A percentile compares a stretch with the other conserved stretches of the same genome.
phyloP scores from a whole-genome alignment of 2,329 filamentous ascomycete species.

The Annulohypoxylon truncatum region DNA sequence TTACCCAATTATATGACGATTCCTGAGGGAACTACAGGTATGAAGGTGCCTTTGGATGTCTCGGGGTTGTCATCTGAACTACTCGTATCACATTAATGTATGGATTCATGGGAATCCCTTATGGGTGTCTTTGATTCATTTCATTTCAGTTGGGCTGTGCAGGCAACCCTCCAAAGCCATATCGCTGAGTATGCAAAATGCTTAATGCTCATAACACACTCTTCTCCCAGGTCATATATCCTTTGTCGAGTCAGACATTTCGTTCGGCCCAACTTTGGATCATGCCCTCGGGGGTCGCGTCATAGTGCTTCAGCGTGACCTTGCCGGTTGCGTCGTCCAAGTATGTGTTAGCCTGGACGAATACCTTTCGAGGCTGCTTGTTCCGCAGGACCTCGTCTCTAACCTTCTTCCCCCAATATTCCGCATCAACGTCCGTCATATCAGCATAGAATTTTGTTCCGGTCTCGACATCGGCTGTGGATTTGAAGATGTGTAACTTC shows the following conservation, averaged over 20 bases:
- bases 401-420: constrained; percentile 86
- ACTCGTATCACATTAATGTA: neutral
- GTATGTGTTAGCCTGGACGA: constrained; percentile 92
- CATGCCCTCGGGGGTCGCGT: constrained; percentile 82
- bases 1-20: neutral
- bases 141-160: neutral
- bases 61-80: too few species aligned
- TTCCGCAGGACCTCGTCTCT: constrained; percentile 79
- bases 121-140: neutral
- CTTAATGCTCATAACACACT: constrained; percentile 16
- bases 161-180: neutral
- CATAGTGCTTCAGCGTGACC: constrained; percentile 86
- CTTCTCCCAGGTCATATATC: neutral
- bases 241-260: constrained; percentile 52
- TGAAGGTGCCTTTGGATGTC: too few species aligned
- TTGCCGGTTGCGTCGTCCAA: constrained; percentile 74
- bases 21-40: neutral
- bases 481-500: constrained; percentile 93
- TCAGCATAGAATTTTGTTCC: constrained; percentile 84
- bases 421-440: constrained; percentile 83
- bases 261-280: constrained; percentile 83
- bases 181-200: constrained; percentile 6
- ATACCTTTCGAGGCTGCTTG: constrained; percentile 88
- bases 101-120: neutral
- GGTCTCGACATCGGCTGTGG: constrained; percentile 82